phyloP scores from a whole-genome alignment of 768 basidiomycete genomes.

The Panus rudis region DNA sequence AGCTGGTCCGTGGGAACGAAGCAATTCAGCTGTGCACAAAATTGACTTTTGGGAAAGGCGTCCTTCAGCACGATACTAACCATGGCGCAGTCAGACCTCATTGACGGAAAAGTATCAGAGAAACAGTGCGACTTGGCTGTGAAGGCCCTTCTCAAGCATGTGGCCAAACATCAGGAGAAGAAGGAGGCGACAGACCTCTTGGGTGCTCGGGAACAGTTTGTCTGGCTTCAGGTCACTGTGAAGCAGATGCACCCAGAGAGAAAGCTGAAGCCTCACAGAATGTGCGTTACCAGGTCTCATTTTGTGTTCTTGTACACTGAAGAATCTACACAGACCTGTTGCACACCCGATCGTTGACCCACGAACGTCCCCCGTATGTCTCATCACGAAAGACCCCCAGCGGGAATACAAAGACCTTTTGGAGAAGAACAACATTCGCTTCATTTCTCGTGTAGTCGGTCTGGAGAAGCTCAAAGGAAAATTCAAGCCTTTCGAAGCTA shows the following conservation, averaged over 20 bases:
- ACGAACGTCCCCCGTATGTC: conserved; percentile 70
- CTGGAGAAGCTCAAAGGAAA: conserved; percentile 91
- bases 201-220: conserved; percentile 69
- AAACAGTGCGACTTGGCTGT: conserved; percentile 75
- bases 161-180: conserved; percentile 53
- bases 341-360: conserved; percentile 81
- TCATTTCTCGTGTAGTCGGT: conserved; percentile 88
- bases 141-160: conserved; percentile 69
- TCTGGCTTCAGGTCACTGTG: conserved; percentile 86
- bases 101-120: conserved; percentile 64
- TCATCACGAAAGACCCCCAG: conserved; percentile 95
- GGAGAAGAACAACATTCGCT: conserved; percentile 70
- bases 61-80: no score
- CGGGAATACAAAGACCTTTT: conserved; percentile 94
- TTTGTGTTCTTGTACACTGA: not conserved
- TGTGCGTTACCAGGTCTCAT: conserved; percentile 47
- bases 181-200: conserved; percentile 70
- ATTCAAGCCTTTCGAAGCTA: conserved; percentile 77
- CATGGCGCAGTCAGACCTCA: conserved; percentile 35
- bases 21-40: no score
- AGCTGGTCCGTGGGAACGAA: no score
- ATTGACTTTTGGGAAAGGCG: no score
- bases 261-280: conserved; percentile 74
- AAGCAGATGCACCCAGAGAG: conserved; percentile 73
- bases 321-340: conserved; percentile 50